Evolutionary conservation across 2,329 filamentous ascomycete species (phyloP), one percentile per base, ranked within the genome.

Genomic region (Phaeophleospora eucalypticola): DNA sequence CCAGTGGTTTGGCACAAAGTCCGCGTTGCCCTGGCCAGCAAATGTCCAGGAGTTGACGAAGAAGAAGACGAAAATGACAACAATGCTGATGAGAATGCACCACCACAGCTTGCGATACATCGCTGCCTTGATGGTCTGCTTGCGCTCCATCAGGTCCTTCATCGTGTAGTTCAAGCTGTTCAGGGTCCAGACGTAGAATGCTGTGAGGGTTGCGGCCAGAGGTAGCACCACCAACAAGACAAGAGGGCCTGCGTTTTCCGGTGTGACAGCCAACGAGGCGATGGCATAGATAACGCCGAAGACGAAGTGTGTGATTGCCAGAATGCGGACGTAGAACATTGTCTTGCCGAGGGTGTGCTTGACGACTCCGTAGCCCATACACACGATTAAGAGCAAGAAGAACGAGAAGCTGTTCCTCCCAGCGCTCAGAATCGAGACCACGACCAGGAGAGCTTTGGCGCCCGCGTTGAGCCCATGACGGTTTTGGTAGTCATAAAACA

Each of bases 91-190:
- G 37, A 98, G 77, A 50, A 98, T 95, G 67, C 89, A 91, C 90
- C 90, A 98, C 90, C 94, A 98, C 12, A 98, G 81, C 68, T 94
- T 95, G 72, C 87, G 90, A 72, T 97, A 98, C 94, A 98, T 98
- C 69, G 81, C 70, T 39, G 90, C 89, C 67, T 98, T 98, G 60
- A 86, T 84, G 60, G 87, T 85, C 71, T 98, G 93, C 71, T 95
- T 96, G 56, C 93, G 84, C 62, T 95, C 88, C 45, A 86, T 79
- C n/a, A 98, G 79, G 62, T 97, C 91, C 71, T 96, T 97, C 73
- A 97, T 91, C 0, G 93, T 98, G 48, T 85, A 77, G 68, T 91
- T 95, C 48, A 98, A 79, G 17, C 90, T 94, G 72, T 96, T 97
- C 55, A 98, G 78, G 0, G 93, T 98, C 93, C 93, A 98, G 51